phyloP scores from a whole-genome alignment of 768 basidiomycete species.

The Neoboletus subvelutipes region DNA sequence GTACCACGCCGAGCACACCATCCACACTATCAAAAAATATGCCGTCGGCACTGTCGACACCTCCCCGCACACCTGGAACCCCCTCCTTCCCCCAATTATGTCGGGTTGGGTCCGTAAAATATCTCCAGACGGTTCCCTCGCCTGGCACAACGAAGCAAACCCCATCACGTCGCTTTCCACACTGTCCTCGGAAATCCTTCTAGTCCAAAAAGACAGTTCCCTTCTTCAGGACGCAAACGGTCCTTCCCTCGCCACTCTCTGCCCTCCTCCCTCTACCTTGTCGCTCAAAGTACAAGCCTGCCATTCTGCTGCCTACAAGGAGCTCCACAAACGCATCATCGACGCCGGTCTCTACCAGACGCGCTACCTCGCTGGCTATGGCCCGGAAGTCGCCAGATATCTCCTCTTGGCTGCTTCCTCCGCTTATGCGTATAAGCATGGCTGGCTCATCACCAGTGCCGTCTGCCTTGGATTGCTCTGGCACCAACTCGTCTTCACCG shows the following conservation, averaged over 20 bases:
- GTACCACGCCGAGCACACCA: slow-evolving; percentile 62
- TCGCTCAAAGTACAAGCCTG: slow-evolving; percentile 57
- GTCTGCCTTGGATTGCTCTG: slow-evolving; percentile 83
- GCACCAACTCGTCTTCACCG: slow-evolving; percentile 93
- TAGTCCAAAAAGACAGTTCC: slow-evolving; percentile 47
- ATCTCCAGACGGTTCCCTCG: slow-evolving; percentile 40
- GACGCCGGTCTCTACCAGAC: slow-evolving; percentile 85
- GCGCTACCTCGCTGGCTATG: slow-evolving; percentile 83
- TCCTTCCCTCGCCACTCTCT: slow-evolving; percentile 46
- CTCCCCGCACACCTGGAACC: slow-evolving; percentile 57
- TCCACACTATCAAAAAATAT: slow-evolving; percentile 42
- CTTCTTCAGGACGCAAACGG: slow-evolving; percentile 29
- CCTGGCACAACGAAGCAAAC: slow-evolving; percentile 66
- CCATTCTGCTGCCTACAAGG: slow-evolving; percentile 77
- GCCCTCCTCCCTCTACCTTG: slow-evolving; percentile 52
- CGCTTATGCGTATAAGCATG: slow-evolving; percentile 56
- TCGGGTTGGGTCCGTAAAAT: slow-evolving; percentile 75
- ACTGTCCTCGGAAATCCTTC: slow-evolving; percentile 57
- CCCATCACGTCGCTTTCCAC: slow-evolving; percentile 38
- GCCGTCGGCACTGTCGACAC: slow-evolving; percentile 66
- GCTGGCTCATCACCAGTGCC: slow-evolving; percentile 74
- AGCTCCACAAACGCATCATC: slow-evolving; percentile 69
- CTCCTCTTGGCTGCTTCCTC: slow-evolving; percentile 57
- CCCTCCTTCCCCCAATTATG: slow-evolving; percentile 83
- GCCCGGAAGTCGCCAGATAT: slow-evolving; percentile 85